Evolutionary conservation across 176 grass and related monocot species (phyloP), one percentile per base, ranked within the genome.

Genomic region (Tillandsia leiboldiana): DNA sequence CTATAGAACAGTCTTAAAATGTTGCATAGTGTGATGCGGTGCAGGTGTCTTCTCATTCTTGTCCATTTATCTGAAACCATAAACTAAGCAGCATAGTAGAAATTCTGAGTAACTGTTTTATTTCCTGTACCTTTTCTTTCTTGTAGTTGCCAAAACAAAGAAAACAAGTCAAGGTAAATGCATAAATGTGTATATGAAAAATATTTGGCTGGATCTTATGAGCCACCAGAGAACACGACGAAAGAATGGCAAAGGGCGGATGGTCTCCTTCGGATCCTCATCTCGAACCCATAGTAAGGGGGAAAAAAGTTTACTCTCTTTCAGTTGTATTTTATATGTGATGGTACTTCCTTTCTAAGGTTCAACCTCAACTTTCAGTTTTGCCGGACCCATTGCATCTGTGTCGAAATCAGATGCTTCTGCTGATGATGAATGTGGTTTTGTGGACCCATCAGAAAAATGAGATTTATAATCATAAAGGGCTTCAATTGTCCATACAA

Each of bases 161-260:
- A 42, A 42, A 6, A 6, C 5, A 42, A 42, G 33, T 42, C 33
- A 42, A 42, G 33, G 33, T 42, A 42, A 7, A 42, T 42, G 33
- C 7, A 3, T 42, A 42, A 7, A 42, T 42, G 33, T 42, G 7
- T 42, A 8, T 42, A 42, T 42, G 33, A 8, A 42, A 42, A 42
- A 42, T 42, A 42, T 42, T 6, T 5, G 3, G 7, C 5, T 42
- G 33, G 33, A 42, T 42, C 33, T 42, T 42, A 42, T 42, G 33
- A 7, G 33, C 33, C 33, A 42, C 33, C 7, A 42, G 5, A 42
- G 33, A 42, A 5, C 33, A 42, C 33, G 33, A 42, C 33, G 33
- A 77, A 67, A 77, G 69, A 53, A 53, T 28, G 51, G n/a, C 13
- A 33, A 51, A 29, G 75, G 65, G 65, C 68, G 75, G 75, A 77